Conservation (phyloP, 1,139 yeast species). For the Tardiomyces digboiensis region DNA sequence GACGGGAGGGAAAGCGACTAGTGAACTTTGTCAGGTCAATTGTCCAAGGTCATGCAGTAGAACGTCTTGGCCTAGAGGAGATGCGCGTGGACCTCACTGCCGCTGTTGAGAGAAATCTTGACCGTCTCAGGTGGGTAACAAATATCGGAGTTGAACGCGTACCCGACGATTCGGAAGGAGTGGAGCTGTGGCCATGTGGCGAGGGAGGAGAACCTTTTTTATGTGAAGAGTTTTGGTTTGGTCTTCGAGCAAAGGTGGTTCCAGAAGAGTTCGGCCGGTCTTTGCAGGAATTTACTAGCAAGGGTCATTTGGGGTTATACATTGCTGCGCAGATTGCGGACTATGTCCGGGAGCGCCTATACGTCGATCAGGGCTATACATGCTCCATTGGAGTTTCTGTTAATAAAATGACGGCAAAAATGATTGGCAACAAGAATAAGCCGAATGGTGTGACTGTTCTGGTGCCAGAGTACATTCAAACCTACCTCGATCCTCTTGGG, state of each 20-base stretch:
- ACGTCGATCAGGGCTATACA: conserved; percentile 20
- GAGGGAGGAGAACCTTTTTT: conserved; percentile 15
- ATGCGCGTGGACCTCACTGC: conserved; percentile 25
- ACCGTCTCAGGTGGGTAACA: conserved; percentile 10
- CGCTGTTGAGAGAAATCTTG: conserved; percentile 11
- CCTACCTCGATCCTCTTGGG: conserved; percentile 15
- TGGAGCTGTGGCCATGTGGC: conserved; percentile 4
- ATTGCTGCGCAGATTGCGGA: conserved; percentile 24
- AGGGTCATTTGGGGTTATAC: conserved; percentile 9
- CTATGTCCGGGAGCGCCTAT: conserved; percentile 19
- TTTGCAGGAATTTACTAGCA: conserved; percentile 6
- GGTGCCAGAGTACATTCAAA: conserved; percentile 16
- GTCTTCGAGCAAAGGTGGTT: conserved; percentile 18
- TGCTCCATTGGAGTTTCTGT: conserved; percentile 27
- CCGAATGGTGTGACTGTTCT: conserved; percentile 25
- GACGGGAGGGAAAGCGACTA: conserved; percentile 24
- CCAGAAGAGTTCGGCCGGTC: conserved; percentile 11
- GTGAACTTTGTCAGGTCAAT: conserved; percentile 18
- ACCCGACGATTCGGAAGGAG: conserved; percentile 16
- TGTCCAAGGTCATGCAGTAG: conserved; percentile 20
- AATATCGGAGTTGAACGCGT: conserved; percentile 7
- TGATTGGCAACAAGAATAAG: conserved; percentile 23
- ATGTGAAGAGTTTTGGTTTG: conserved; percentile 22
- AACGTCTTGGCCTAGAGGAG: conserved; percentile 31
- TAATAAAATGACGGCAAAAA: conserved; percentile 25